Base-by-base conservation (phyloP, 345 rosid species). In the Moricandia arvensis region DNA sequence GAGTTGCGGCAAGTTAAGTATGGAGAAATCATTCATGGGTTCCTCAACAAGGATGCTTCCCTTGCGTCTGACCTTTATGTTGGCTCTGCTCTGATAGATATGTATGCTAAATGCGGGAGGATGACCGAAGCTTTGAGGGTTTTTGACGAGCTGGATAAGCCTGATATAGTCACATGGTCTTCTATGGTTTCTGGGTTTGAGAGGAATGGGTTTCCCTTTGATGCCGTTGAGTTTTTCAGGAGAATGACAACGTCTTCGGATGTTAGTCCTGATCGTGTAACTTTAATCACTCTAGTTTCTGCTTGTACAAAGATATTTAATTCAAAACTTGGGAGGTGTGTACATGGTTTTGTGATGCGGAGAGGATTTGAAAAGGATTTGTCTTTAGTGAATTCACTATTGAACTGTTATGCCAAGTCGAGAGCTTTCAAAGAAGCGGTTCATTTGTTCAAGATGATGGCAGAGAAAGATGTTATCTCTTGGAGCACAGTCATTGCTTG, bases 131-230 rank as follows among this genome's bases (percentile, higher is more conserved):
- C 88, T 45, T 69, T 76, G 45, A 82, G 75, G 68, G 79, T 82
- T 18, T 89, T 89, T 15, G 54, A 83, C 33, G 83, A 80, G 37
- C 82, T 84, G 75, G 81, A 61, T 13, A 73, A 70, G 33, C 89
- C 84, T 37, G 88, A 88, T 47, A 71, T 78, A 30, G 87, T 85
- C 5, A 76, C 86, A 1, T 87, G 89, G 89, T 87, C 90, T 80
- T 83, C 85, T 60, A 75, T 89, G 86, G 80, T 87, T 74, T 84
- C 78, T 72, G 91, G 89, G 51, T 89, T 77, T 67, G 83, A 83
- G 66, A 85, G 79, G 71, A 85, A 85, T 45, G 82, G 86, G 2
- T 67, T 16, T 75, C 66, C 83, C 11, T 76, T 30, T 53, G 70
- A 87, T 53, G 90, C 91, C 3, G 63, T 85, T 24, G 37, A 37